Base-by-base conservation (phyloP, 148 eudicot species). In the Rhododendron williamsianum region DNA sequence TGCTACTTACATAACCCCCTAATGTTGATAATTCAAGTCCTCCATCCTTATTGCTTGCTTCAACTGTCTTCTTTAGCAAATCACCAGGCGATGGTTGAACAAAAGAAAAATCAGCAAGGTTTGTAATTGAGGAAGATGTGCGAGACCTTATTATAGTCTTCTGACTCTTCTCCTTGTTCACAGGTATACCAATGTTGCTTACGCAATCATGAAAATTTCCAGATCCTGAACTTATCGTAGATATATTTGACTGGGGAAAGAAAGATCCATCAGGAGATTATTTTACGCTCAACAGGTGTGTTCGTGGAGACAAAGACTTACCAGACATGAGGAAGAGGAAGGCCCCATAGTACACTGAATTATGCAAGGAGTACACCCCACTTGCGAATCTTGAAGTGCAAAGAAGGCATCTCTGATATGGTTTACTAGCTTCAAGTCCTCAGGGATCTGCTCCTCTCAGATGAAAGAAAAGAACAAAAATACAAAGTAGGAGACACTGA, bases 351-450 rank as follows among this genome's bases (percentile, higher is more conserved):
- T 52, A 89, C 74, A 82, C 41, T 77, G 86, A n/a, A 81, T 45
- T 21, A 85, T 82, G 80, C 84, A 85, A 82, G 78, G 85, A 74
- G 81, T 27, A 85, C 80, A 87, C 67, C 80, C 86, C 73, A 84
- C 80, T 56, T 87, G 56, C 18, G 84, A 87, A 86, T 88, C 92
- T 86, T 91, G 94, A 67, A 90, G 86, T 41, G 91, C 82, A 49
- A 89, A 89, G 87, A 96, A 92, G 67, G 86, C 38, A 81, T 90
- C 88, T 88, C 89, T 92, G 81, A 96, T 87, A 85, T 87, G 94
- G 80, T 84, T 89, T 87, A 96, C 89, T 86, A 93, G 83, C 90
- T 91, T 91, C 87, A 90, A 67, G 80, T 92, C 94, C 90, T 96
- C 97, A n/a, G 90, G 79, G 67, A 93, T 88, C 93, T 92, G 88